Evolutionary conservation across 2,329 filamentous ascomycete genomes (phyloP).

Genomic region (Geosmithia flava): DNA sequence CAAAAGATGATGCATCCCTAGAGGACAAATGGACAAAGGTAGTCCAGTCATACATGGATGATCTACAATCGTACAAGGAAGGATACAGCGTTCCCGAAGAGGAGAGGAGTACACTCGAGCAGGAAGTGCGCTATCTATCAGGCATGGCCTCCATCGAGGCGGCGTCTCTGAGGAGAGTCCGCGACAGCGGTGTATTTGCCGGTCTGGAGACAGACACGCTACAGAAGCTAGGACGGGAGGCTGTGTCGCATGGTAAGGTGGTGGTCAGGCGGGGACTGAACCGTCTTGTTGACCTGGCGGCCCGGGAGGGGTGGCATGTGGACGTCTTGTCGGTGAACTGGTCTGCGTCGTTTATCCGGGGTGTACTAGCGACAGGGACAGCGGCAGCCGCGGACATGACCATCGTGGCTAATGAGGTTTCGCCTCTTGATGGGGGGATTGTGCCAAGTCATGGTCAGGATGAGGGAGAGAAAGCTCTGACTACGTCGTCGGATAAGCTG

Average conservation of each 20-base stretch:
- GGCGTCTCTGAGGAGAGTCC: slow-evolving; percentile 30
- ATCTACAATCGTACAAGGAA: slow-evolving; percentile 23
- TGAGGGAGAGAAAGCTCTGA: slow-evolving; percentile 9
- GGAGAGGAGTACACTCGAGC: slow-evolving; percentile 17
- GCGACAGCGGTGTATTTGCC: slow-evolving; percentile 29
- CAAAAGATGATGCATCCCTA: slow-evolving; percentile 8
- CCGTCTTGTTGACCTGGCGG: slow-evolving; percentile 14
- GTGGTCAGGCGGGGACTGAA: slow-evolving; percentile 26
- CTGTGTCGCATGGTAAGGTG: slow-evolving; percentile 19
- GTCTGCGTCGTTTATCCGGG: slow-evolving; percentile 33
- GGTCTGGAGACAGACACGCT: slow-evolving; percentile 21
- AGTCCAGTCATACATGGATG: slow-evolving; percentile 30
- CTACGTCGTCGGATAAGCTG: slow-evolving; percentile 33
- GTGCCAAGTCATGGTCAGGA: slow-evolving; percentile 27
- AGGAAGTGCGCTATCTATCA: slow-evolving; percentile 30
- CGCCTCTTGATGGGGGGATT: slow-evolving; percentile 14
- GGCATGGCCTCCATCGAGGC: slow-evolving; percentile 30
- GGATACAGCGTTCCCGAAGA: slow-evolving; percentile 17
- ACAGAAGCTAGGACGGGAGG: slow-evolving; percentile 21
- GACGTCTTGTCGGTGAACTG: slow-evolving; percentile 39
- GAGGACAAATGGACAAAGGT: slow-evolving; percentile 28
- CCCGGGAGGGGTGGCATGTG: slow-evolving; percentile 20
- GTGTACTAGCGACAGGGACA: slow-evolving; percentile 23
- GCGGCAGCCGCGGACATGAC: slow-evolving; percentile 10
- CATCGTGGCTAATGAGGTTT: slow-evolving; percentile 32